Evolutionary conservation across 202 grass and related monocot genomes (phyloP).

Genomic region (Hordeum pubiflorum): DNA sequence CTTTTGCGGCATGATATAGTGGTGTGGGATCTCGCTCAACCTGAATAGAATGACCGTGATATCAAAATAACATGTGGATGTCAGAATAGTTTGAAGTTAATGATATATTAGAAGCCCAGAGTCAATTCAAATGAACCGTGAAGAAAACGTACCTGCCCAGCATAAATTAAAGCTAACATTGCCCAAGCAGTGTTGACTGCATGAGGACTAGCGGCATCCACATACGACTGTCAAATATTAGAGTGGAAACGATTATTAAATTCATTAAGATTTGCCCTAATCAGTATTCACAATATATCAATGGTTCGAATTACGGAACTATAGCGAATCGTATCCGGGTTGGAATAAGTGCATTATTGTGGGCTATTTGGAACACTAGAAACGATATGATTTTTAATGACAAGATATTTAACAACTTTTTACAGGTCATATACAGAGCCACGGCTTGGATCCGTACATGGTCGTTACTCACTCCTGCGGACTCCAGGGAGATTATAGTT

Average conservation of each 20-base stretch:
- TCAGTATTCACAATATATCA: not conserved
- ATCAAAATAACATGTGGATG: not conserved
- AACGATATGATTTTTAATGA: no score
- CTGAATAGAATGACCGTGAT: not conserved
- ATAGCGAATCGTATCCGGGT: no score
- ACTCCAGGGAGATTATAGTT: no score
- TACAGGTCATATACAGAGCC: no score
- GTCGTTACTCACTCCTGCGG: no score
- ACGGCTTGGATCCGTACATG: no score
- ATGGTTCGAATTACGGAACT: no score
- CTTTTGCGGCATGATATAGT: conserved; percentile 1
- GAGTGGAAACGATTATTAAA: not conserved
- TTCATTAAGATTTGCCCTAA: not conserved
- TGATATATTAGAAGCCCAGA: not conserved
- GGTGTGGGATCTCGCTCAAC: conserved; percentile 23
- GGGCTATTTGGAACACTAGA: no score
- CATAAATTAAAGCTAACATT: conserved; percentile 28
- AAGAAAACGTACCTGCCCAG: conserved; percentile 23
- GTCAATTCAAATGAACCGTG: no score
- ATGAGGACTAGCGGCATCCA: not conserved
- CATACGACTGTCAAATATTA: conserved; percentile 21
- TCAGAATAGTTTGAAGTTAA: not conserved
- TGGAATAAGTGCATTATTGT: no score
- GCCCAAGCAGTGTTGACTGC: conserved; percentile 36
- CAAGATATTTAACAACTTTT: no score